Percentiles rank a stretch among this genome's conserved stretches.
Evolutionary conservation across 495 filamentous ascomycete genomes (phyloP).

Genomic region (Trichocladium antarcticum): DNA sequence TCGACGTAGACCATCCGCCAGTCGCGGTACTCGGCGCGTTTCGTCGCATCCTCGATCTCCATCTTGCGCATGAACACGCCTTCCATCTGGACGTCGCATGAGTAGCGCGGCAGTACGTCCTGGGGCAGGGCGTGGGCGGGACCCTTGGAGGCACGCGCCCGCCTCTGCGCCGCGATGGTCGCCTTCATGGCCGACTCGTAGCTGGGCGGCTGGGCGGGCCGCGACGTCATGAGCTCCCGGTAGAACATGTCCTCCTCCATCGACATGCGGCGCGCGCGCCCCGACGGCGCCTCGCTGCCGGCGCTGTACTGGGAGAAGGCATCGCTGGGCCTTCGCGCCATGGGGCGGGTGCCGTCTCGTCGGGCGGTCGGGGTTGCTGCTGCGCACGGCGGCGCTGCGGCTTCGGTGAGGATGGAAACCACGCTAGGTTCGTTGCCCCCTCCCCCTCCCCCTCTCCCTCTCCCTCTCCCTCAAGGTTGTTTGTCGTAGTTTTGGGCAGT

Average conservation of each 20-base stretch:
- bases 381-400: conserved; percentile 1
- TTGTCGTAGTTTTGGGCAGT: not conserved
- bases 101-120: conserved; percentile 44
- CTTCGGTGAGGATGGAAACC: not conserved
- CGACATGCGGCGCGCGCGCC: conserved; percentile 28
- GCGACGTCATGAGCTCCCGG: conserved; percentile 26
- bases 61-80: conserved; percentile 45
- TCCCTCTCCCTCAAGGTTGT: conserved; percentile 1
- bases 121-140: not conserved
- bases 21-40: conserved; percentile 39
- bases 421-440: conserved; percentile 4
- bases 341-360: conserved; percentile 15
- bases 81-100: conserved; percentile 43
- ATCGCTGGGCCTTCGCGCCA: conserved; percentile 22
- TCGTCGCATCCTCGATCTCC: conserved; percentile 47
- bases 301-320: conserved; percentile 26
- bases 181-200: conserved; percentile 29
- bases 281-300: conserved; percentile 18
- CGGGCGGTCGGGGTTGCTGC: conserved; percentile 1
- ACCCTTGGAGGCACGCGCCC: conserved; percentile 14
- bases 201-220: conserved; percentile 28
- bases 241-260: conserved; percentile 34
- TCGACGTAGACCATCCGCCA: conserved; percentile 48
- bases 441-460: conserved; percentile 13
- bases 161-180: conserved; percentile 25